A percentile compares a stretch with the other conserved stretches of the same genome.
Conservation (phyloP, 148 eudicot genomes). For the Dysphania ambrosioides region DNA sequence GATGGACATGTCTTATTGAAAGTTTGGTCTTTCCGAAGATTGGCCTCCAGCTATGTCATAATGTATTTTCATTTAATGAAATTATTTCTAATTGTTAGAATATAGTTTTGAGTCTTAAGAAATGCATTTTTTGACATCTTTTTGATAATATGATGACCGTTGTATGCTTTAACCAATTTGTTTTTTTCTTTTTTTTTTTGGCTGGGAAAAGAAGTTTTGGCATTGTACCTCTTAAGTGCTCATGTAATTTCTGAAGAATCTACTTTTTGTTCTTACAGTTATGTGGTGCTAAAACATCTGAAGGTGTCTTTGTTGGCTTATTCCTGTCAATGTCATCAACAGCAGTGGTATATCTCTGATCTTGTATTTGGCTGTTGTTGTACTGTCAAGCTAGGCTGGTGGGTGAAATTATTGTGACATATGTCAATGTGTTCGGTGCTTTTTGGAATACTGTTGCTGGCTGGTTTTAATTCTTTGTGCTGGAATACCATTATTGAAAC, state of each 20-base stretch:
- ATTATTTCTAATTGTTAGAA: background rate
- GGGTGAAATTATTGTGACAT: background rate
- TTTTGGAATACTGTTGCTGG: background rate
- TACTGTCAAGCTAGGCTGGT: background rate
- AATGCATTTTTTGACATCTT: background rate
- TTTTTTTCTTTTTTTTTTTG: background rate
- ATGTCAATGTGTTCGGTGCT: background rate
- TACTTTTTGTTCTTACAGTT: constrained; percentile 49
- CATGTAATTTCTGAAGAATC: constrained; percentile 18
- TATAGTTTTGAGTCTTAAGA: background rate
- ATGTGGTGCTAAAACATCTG: constrained; percentile 82
- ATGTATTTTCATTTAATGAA: background rate
- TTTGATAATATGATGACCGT: background rate
- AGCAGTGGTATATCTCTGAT: constrained; percentile 65
- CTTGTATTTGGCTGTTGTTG: background rate
- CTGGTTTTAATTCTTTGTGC: background rate
- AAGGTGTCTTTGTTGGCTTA: constrained; percentile 82
- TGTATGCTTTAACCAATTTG: background rate
- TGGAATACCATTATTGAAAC: background rate
- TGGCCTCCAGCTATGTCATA: background rate
- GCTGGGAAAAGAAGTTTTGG: too few relatives aligned
- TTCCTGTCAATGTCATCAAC: constrained; percentile 95
- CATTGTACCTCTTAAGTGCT: too few relatives aligned
- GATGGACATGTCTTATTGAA: background rate
- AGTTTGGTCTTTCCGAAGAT: background rate